Base-by-base conservation (phyloP, 176 grass and related monocot genomes). In the Triticum dicoccoides region DNA sequence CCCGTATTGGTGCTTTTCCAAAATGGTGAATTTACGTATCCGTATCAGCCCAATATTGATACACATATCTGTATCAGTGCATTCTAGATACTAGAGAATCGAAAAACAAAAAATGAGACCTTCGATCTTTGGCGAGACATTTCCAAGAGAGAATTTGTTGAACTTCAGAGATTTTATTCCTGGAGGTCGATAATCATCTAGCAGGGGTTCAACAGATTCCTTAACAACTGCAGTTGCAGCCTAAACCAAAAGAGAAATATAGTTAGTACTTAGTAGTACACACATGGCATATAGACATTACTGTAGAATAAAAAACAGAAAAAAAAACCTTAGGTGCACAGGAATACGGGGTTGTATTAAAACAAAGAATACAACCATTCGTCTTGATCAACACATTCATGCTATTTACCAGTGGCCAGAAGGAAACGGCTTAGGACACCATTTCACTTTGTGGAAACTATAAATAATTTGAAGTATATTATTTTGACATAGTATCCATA, bases 131-230 rank as follows among this genome's bases (percentile, higher is more conserved):
- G 97, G 97, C n/a, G 97, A 79, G 23, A 98, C 94, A 69, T 86
- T 90, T 87, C 97, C 97, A 82, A 98, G 97, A 73, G 84, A 94
- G 82, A 98, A 93, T 86, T 98, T 98, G 83, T 85, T 94, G 90
- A 98, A 98, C 86, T 98, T 98, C 78, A 98, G 68, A 37, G 97
- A 96, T 85, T 95, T 89, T 86, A 98, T 98, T 92, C 92, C 97
- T 88, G 97, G 59, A 80, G 97, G 88, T 66, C 94, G 89, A 86
- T 98, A 98, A 85, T 98, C 97, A 87, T 98, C 94, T 69, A 98
- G 90, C 75, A 98, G 71, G 83, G 96, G 96, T 65, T 98, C 96
- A 83, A 96, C 94, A 25, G 90, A 89, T 73, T 98, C 96, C 59
- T 86, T 98, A 59, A 98, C 85, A 69, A 98, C 85, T 41, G 79